phyloP scores from a whole-genome alignment of 805 yeast genomes.

The Metschnikowia noctiluminum region DNA sequence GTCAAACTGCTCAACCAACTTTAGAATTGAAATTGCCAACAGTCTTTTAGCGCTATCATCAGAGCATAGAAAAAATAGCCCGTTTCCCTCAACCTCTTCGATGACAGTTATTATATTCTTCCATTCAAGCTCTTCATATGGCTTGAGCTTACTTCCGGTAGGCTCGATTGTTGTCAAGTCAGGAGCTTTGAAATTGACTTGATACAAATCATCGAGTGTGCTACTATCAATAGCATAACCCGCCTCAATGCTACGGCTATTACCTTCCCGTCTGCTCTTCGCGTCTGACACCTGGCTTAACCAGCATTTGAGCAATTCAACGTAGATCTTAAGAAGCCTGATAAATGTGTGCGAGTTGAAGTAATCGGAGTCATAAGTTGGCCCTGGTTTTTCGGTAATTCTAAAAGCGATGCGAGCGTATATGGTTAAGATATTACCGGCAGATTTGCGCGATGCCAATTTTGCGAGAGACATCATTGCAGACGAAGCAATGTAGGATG shows the following conservation, averaged over 20 bases:
- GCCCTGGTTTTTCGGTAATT: conserved; percentile 67
- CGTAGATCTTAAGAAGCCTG: conserved; percentile 61
- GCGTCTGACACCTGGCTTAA: conserved; percentile 51
- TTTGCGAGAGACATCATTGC: conserved; percentile 61
- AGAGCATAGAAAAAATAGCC: conserved; percentile 84
- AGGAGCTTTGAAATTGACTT: conserved; percentile 42
- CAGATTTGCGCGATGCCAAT: conserved; percentile 65
- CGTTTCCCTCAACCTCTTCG: conserved; percentile 96
- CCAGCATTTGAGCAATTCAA: conserved; percentile 83
- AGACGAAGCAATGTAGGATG: conserved; percentile 58
- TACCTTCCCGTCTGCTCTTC: conserved; percentile 22
- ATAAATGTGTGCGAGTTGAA: conserved; percentile 61
- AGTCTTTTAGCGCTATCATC: conserved; percentile 76
- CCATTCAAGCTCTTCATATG: conserved; percentile 65
- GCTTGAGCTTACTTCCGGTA: conserved; percentile 20
- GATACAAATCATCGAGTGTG: conserved; percentile 40
- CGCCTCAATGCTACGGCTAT: not conserved
- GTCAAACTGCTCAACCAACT: conserved; percentile 83
- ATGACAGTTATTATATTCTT: conserved; percentile 78
- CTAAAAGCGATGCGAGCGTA: conserved; percentile 80
- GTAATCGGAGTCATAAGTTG: conserved; percentile 52
- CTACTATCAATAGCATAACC: conserved; percentile 19
- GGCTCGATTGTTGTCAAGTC: conserved; percentile 24
- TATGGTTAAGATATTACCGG: conserved; percentile 65
- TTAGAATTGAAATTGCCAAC: conserved; percentile 69